Percentiles rank a stretch among this genome's conserved stretches.
Evolutionary conservation across 73 alveolate species (phyloP).

Genomic region (Loxodes magnus): DNA sequence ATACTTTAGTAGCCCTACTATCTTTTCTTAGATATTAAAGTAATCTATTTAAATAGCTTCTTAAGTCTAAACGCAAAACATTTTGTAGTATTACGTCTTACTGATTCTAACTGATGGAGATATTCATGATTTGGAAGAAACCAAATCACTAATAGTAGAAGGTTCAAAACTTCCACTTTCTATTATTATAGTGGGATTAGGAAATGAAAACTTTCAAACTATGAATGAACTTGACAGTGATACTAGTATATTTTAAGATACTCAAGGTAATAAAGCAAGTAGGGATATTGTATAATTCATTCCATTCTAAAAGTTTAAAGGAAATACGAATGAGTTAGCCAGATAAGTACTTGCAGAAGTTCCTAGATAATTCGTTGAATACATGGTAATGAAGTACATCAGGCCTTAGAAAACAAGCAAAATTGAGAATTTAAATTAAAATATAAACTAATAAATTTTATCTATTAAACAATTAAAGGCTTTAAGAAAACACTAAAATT

Average conservation of each 20-base stretch:
- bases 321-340: slow-evolving; percentile 40
- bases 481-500: no score
- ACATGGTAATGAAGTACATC: no score
- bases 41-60: slow-evolving; percentile 16
- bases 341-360: slow-evolving; percentile 76
- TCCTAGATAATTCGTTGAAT: slow-evolving; percentile 84
- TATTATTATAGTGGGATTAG: slow-evolving; percentile 77
- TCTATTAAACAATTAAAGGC: no score
- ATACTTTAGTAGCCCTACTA: slow-evolving; percentile 69
- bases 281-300: slow-evolving; percentile 94
- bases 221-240: slow-evolving; percentile 78
- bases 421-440: no score
- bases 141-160: slow-evolving; percentile 54
- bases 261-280: slow-evolving; percentile 53
- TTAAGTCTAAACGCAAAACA: slow-evolving; percentile 27
- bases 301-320: slow-evolving; percentile 53
- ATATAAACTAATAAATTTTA: no score
- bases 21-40: slow-evolving; percentile 37
- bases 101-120: slow-evolving; percentile 88
- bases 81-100: slow-evolving; percentile 45
- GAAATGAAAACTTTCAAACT: slow-evolving; percentile 32
- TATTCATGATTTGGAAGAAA: slow-evolving; percentile 71
- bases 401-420: no score
- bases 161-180: slow-evolving; percentile 65
- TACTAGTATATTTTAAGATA: slow-evolving; percentile 47